phyloP scores from a whole-genome alignment of 2,329 filamentous ascomycete genomes.

The Nannizzia gypsea region DNA sequence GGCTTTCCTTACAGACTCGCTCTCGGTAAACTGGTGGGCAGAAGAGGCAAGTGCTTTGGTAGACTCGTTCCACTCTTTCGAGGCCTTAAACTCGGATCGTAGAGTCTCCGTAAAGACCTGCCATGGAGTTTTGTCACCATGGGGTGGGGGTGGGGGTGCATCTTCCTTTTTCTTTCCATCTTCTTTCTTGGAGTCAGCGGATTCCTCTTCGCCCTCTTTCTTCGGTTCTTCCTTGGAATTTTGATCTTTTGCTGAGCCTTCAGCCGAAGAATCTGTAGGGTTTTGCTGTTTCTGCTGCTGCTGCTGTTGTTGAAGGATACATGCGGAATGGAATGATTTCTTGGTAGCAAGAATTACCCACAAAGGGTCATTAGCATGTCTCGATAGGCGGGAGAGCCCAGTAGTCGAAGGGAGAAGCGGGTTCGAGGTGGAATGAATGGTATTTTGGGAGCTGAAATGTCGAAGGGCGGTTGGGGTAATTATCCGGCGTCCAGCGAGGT shows the following conservation, averaged over 20 bases:
- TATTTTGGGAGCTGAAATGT: conserved; percentile 20
- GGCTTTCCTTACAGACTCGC: conserved; percentile 76
- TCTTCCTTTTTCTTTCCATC: conserved; percentile 47
- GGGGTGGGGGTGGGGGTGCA: conserved; percentile 74
- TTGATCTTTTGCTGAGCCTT: neutral
- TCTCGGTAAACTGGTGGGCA: conserved; percentile 84
- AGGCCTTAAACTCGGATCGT: conserved; percentile 83
- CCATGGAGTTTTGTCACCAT: conserved; percentile 97
- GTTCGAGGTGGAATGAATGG: conserved; percentile 22
- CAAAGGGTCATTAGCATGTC: conserved; percentile 11
- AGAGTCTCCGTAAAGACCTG: conserved; percentile 98
- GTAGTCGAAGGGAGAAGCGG: conserved; percentile 23
- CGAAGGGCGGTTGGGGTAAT: conserved; percentile 21
- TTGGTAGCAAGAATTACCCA: conserved; percentile 27
- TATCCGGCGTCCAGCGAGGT: conserved; percentile 23
- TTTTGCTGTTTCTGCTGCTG: conserved; percentile 25
- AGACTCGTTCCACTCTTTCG: conserved; percentile 98
- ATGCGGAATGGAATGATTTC: conserved; percentile 28
- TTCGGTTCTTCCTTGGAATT: conserved; percentile 25
- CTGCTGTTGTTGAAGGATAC: conserved; percentile 25
- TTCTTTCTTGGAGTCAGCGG: conserved; percentile 22
- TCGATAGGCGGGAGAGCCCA: neutral
- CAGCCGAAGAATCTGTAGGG: neutral
- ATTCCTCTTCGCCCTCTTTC: conserved; percentile 18
- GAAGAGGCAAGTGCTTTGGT: conserved; percentile 87